Conservation (phyloP, 306 rosid species). For the Castanospermum australe region DNA sequence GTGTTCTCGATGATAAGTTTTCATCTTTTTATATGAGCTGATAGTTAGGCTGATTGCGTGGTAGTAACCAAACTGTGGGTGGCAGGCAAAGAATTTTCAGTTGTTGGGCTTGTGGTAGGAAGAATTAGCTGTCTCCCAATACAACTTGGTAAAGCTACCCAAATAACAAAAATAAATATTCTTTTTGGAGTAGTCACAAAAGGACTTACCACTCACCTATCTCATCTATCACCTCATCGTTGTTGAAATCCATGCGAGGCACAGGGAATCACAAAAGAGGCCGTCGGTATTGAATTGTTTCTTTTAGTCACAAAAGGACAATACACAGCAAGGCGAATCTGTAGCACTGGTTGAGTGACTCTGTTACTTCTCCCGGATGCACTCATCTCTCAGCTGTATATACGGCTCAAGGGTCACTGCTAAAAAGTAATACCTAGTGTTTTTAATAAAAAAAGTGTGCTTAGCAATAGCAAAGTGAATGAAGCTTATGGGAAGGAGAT, state of each 20-base stretch:
- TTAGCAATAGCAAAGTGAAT: neutral
- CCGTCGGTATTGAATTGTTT: neutral
- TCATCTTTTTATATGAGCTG: neutral
- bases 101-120: neutral
- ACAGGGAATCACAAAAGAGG: neutral
- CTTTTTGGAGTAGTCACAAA: too few relatives aligned
- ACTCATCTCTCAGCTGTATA: neutral
- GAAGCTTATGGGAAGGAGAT: neutral
- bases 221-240: neutral
- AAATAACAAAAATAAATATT: neutral
- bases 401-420: neutral
- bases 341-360: neutral
- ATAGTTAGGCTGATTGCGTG: neutral
- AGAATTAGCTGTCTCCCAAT: neutral
- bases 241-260: neutral
- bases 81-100: neutral
- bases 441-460: too few relatives aligned
- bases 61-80: neutral
- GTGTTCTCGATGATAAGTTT: neutral
- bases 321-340: neutral
- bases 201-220: neutral
- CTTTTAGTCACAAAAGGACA: conserved; percentile 1
- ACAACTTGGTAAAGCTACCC: neutral
- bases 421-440: neutral
- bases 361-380: neutral